Conservation (phyloP, 345 rosid genomes). For the Citrus glauca region DNA sequence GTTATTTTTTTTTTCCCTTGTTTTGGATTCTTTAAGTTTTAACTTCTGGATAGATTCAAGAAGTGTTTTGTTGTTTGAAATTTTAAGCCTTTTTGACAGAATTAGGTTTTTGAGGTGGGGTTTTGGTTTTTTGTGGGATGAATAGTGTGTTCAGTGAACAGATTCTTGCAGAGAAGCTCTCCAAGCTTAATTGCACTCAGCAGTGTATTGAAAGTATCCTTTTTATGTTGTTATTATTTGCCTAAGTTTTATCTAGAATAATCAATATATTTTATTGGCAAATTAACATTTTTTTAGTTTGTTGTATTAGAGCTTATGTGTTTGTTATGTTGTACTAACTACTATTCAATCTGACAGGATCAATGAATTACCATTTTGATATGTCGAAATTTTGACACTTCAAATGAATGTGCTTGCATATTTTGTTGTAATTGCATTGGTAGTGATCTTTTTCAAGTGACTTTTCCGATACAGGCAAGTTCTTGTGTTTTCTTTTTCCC, state of each 20-base stretch:
- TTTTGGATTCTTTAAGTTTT: neutral
- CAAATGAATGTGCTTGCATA: neutral
- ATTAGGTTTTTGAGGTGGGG: neutral
- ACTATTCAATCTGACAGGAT: neutral
- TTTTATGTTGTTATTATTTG: neutral
- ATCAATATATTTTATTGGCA: neutral
- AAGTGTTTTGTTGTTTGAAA: neutral
- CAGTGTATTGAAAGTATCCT: constrained; percentile 97
- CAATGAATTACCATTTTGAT: neutral
- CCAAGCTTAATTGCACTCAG: constrained; percentile 95
- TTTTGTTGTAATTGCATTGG: neutral
- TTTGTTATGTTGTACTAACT: too few species aligned
- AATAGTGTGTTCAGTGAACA: constrained; percentile 89
- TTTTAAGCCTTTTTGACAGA: neutral
- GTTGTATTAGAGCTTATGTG: too few species aligned
- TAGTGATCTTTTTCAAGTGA: neutral
- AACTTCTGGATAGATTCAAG: neutral
- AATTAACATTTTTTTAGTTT: too few species aligned
- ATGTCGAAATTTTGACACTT: neutral
- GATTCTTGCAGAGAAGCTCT: constrained; percentile 93
- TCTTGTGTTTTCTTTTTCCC: too few species aligned
- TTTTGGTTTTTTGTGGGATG: constrained; percentile 47
- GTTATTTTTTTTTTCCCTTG: neutral
- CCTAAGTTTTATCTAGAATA: neutral
- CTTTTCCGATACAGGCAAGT: too few species aligned